Evolutionary conservation across 202 grass and related monocot species (phyloP), one percentile per base, ranked within the genome.

Genomic region (Schoenoplectus triqueter): DNA sequence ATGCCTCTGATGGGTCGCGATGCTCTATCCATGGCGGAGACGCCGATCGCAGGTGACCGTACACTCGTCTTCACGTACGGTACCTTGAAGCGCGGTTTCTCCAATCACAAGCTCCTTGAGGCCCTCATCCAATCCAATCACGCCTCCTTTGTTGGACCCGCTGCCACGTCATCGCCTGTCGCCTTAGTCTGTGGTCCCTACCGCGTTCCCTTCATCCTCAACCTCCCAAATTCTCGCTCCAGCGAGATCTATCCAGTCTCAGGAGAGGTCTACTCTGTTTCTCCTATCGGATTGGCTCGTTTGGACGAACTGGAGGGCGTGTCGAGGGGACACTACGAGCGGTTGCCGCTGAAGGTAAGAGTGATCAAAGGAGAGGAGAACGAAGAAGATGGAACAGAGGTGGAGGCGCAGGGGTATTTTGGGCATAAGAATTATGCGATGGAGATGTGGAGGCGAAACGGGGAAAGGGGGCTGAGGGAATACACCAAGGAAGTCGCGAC

Each of bases 11-110:
- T 69, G 80, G 80, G 64, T 68, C 60, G 31, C 20, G 80, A 83
- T 18, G 64, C 80, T 83, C 80, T 46, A 10, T 31, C 80, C 3
- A 69, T 69, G 64, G 64, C 64, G 46, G 20, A 0, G 22, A 14
- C 7, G 0, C 15, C 8, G 56, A 47, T 49, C 15, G 19, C 10
- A 46, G 21, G 49, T 49, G 14, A 13, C 44, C 63, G 74, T 19
- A 86, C 84, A 60, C 85, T 98, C 65, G 90, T 98, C 54, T 98
- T 98, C 95, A 95, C 95, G 0, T 98, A 98, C 92, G 95, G 95
- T 1, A 98, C 92, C 40, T 91, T 98, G 46, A 98, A 98, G 89
- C 86, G 92, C 10, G 95, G 95, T 0, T 98, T 95, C 95, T 90
- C 95, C 2, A 98, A 98, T 86, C 95, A 98, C 87, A 47, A 48